Evolutionary conservation across 306 rosid genomes (phyloP), one percentile per base, ranked within the genome.

Genomic region (Chamaecrista fasciculata): DNA sequence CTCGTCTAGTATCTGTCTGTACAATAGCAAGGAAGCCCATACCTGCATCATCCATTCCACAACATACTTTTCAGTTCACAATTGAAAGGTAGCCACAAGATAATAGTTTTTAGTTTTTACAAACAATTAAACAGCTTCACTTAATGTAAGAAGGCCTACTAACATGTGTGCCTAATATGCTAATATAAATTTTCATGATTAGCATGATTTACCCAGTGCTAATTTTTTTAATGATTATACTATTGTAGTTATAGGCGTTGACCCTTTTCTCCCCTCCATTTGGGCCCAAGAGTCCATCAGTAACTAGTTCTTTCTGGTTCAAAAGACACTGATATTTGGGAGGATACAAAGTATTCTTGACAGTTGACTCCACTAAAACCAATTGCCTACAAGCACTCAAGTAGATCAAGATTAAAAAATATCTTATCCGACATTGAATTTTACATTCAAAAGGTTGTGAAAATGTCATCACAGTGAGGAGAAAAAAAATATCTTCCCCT

Each of bases 1-100:
- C 81, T 89, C 96, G 16, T 89, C 92, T 79, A 89, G 76, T 75
- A 89, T 89, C 64, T 79, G 83, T 6, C 96, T 76, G 69, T 89
- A 89, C 25, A 86, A 64, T 25, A 83, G 71, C 84, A 89, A 77
- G 1, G 96, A 81, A 0, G 96, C 92, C 89, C 82, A 82, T 16
- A 86, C 92, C 96, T 89, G 67, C 73, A 81, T 59, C 60, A 79
- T 23, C 58, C 70, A 67, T 8, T 23, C 58, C 70, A 67, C 20
- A 44, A 61, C 12, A 79, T 57, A 29, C 12, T 61, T 66, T 71
- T 25, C n/a, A 7, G 56, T 57, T 64, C 63, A 70, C 18, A 64
- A 16, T 44, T 25, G n/a, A 50, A 37, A 19, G 1, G 16, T 44
- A 37, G 47, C 49, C 49, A 28, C 66, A 36, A 43, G 23, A 71